These are phyloP conservation scores for Tylopilus rubrobrunneus DNA, from an alignment of 768 basidiomycete species.

Conservation along the genomic window DNA sequence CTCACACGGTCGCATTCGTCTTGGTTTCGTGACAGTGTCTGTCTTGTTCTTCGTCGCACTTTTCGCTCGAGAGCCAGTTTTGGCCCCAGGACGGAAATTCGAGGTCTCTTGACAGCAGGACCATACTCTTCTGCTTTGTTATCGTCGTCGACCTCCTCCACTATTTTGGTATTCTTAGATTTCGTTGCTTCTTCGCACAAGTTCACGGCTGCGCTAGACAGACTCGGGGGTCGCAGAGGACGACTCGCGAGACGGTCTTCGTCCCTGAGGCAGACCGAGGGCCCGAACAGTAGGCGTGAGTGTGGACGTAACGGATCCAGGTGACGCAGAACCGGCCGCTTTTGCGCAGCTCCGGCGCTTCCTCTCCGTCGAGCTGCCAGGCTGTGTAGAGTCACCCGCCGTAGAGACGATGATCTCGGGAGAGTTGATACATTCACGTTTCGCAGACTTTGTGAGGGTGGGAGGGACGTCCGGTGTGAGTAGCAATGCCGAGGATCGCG, in stretches of 20 bases:
- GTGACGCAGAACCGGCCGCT: slow-evolving; percentile 16
- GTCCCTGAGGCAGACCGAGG: slow-evolving; percentile 18
- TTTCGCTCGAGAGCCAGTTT: slow-evolving; percentile 19
- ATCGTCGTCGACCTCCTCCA: slow-evolving; percentile 11
- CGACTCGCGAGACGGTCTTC: slow-evolving; percentile 22
- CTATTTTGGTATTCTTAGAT: slow-evolving; percentile 14
- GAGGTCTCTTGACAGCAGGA: slow-evolving; percentile 17
- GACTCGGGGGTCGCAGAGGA: slow-evolving; percentile 25
- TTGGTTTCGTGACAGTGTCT: slow-evolving; percentile 8
- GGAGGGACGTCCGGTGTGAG: slow-evolving; percentile 14
- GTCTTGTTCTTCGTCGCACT: slow-evolving; percentile 15
- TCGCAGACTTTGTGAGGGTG: slow-evolving; percentile 14
- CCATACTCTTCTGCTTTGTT: slow-evolving; percentile 15
- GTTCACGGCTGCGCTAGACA: slow-evolving; percentile 32
- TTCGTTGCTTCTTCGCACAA: slow-evolving; percentile 26
- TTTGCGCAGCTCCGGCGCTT: slow-evolving; percentile 24
- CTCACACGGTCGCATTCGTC: slow-evolving; percentile 19
- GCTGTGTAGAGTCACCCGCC: slow-evolving; percentile 9
- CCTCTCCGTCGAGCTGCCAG: slow-evolving; percentile 17
- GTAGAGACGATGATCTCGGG: slow-evolving; percentile 8
- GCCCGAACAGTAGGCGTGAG: slow-evolving; percentile 26
- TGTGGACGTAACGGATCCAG: slow-evolving; percentile 27
- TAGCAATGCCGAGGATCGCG: slow-evolving; percentile 16
- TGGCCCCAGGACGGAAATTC: slow-evolving; percentile 22
- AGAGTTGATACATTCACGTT: slow-evolving; percentile 22